Evolutionary conservation across 2,329 filamentous ascomycete genomes (phyloP), one percentile per base, ranked within the genome.

Genomic region (Sarocladium strictum): DNA sequence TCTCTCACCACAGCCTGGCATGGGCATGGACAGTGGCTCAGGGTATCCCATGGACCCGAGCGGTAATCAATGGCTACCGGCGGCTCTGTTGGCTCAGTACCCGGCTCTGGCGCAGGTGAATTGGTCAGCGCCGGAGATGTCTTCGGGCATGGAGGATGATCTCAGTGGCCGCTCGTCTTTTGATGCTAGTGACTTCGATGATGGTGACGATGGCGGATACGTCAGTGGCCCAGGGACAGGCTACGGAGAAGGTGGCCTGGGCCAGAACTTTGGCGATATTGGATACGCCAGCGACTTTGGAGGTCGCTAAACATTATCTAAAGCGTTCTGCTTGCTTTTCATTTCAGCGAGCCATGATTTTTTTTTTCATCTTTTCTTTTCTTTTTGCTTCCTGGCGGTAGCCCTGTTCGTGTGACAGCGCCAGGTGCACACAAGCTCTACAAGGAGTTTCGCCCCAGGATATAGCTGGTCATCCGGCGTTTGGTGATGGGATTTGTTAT

Each of bases 31-130:
- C 41, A 74, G 81, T 40, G 78, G 78, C 61, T 76, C 79, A 7
- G 78, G 80, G 57, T 84, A 76, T 69, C 81, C 72, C 1, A 77
- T 84, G 62, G 80, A 84, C 60, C 65, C 77, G 2, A 72, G 72
- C 53, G 77, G 78, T 53, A 76, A 79, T 56, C 43, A 49, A 65
- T 76, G 80, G 35, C 78, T 97, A n/a, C 94, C 94, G 1, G 89
- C 89, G 3, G 93, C 93, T 1, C 75, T 99, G 51, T 75, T 97
- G 37, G 88, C 89, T 17, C 94, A 97, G 65, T 97, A 97, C 69
- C 94, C 94, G 12, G 92, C 90, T 3, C 75, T 99, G n/a, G 91
- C 92, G 23, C 87, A 86, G 54, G 81, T 97, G 67, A 92, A 93
- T 65, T 97, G 93, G 92, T 80, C 81, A 17, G 67, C 72, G 11